Base-by-base conservation (phyloP, 129 eudicot genomes). In the Saussurea involucrata region DNA sequence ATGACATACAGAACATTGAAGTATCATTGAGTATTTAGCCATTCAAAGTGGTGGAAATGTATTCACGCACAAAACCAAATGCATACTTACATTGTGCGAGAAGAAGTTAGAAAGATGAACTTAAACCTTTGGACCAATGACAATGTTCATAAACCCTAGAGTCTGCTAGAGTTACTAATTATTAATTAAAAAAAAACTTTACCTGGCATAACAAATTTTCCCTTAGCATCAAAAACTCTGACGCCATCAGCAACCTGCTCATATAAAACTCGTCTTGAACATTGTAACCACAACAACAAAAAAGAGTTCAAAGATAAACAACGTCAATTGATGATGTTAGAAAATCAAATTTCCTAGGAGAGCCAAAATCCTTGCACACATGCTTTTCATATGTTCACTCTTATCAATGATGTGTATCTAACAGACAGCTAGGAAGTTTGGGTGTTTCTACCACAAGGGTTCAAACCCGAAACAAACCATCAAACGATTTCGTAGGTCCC, bases 151-250 rank as follows among this genome's bases (percentile, higher is more conserved):
- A 53, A 53, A 53, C 61, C 1, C 61, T 53, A 60, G 65, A 9
- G 65, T 18, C 5, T 21, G 15, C 27, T 60, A 21, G 25, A 77
- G 28, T 24, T 66, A 4, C 33, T 53, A 28, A 28, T 17, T 20
- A 33, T 34, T 33, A 33, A 3, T 24, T 18, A 27, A 24, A 78
- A 71, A 60, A 12, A 68, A 63, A 66, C 11, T 27, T 18, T 74
- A 95, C 99, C 99, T 76, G 99, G 99, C 99, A 95, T 89, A 79
- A 95, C 99, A 88, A 83, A 90, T 84, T 88, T 95, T 77, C 99
- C 99, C 8, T 88, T 92, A 40, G 99, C 97, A 79, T 95, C 97
- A 46, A 95, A 75, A 69, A 95, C 73, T 68, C 82, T 82, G 80
- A 92, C 90, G 22, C 80, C 99, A 75, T 92, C 96, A 3, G 85